These are phyloP conservation scores for Apiospora kogelbergensis DNA, from an alignment of 2,329 filamentous ascomycete genomes.

Conservation along the genomic window DNA sequence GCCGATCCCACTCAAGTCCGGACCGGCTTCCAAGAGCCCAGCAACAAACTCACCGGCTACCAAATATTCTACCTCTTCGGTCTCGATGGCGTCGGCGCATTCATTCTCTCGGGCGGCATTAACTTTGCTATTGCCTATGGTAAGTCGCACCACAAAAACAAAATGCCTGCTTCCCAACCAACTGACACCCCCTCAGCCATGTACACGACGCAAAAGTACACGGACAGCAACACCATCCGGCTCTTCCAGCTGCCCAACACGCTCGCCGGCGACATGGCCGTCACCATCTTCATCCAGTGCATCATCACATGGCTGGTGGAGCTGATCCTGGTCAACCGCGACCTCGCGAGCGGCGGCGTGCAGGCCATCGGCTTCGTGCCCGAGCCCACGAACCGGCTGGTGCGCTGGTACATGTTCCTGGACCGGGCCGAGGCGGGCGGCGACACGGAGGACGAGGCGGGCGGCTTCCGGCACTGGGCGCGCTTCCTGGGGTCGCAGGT, in stretches of 20 bases:
- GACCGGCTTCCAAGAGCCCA: conserved; percentile 31
- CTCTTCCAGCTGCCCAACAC: conserved; percentile 52
- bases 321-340: conserved; percentile 45
- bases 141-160: conserved; percentile 23
- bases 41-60: conserved; percentile 37
- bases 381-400: conserved; percentile 31
- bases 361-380: conserved; percentile 46
- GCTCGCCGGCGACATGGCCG: conserved; percentile 47
- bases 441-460: conserved; percentile 27
- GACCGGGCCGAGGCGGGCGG: conserved; percentile 30
- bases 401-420: conserved; percentile 47
- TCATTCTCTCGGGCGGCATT: conserved; percentile 47
- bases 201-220: conserved; percentile 28
- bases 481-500: conserved; percentile 36
- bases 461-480: conserved; percentile 31
- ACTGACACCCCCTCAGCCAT: conserved; percentile 13
- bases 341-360: conserved; percentile 44
- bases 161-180: too few species aligned
- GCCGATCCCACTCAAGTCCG: background rate
- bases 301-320: conserved; percentile 53
- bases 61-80: conserved; percentile 51
- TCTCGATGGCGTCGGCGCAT: conserved; percentile 46
- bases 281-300: conserved; percentile 52
- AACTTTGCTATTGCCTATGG: conserved; percentile 54
- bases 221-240: conserved; percentile 38